Percentiles rank a stretch among this genome's conserved stretches.
These are phyloP conservation scores for Pseudogymnoascus sp. DNA, from an alignment of 2,329 filamentous ascomycete genomes.

Conservation along the genomic window DNA sequence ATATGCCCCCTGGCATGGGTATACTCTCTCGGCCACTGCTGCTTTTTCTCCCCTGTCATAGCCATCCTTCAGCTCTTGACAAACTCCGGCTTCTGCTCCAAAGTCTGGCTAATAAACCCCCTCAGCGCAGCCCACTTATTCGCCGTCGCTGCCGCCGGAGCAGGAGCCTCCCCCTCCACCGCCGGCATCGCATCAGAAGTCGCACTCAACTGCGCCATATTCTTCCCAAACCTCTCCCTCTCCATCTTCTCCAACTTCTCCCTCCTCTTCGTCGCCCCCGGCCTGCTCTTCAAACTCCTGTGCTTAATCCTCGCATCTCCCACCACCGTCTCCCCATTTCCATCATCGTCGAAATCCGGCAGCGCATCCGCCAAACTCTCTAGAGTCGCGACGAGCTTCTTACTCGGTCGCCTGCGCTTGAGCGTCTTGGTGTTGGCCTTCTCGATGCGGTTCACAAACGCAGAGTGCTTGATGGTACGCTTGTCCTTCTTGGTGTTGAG, in stretches of 20 bases:
- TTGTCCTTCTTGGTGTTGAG: constrained; percentile 75
- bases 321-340: constrained; percentile 32
- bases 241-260: constrained; percentile 73
- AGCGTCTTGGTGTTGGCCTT: constrained; percentile 49
- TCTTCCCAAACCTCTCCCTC: constrained; percentile 75
- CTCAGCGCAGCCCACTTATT: constrained; percentile 75
- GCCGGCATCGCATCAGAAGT: constrained; percentile 32
- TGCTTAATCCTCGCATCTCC: constrained; percentile 60
- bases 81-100: constrained; percentile 83
- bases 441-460: constrained; percentile 69
- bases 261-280: constrained; percentile 76
- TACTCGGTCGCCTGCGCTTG: constrained; percentile 62
- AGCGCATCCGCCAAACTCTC: constrained; percentile 74
- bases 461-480: constrained; percentile 70
- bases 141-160: constrained; percentile 33
- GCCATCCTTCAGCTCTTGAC: constrained; percentile 18
- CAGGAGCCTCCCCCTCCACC: constrained; percentile 14
- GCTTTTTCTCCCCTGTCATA: not conserved
- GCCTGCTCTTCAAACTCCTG: constrained; percentile 66
- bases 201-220: constrained; percentile 62
- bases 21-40: not conserved
- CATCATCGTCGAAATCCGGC: constrained; percentile 48
- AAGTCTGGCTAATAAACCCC: constrained; percentile 75
- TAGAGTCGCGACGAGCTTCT: constrained; percentile 71
- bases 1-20: not conserved